Base-by-base conservation (phyloP, 208 protist genomes). In the Crithidia sp. region DNA sequence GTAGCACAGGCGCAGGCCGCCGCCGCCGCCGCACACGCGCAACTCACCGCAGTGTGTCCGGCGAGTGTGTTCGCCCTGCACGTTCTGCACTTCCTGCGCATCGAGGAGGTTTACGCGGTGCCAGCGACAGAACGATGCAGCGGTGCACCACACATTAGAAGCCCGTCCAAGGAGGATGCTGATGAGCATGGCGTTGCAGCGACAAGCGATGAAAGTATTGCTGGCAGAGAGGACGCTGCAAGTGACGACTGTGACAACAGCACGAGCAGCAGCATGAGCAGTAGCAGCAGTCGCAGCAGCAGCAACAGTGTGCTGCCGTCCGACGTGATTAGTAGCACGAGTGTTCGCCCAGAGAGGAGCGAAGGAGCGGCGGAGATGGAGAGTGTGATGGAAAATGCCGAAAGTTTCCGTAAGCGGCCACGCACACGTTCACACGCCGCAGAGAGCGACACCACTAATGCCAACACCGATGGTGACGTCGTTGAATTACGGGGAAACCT, bases 31-130 rank as follows among this genome's bases (percentile, higher is more conserved):
- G 36, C 9, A 2, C 66, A 74, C 17, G 36, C 53, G 54, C 45
- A 59, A 44, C 52, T 77, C 36, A 37, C 43, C 3, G 50, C 6
- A 37, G 39, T 6, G 36, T 74, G 63, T n/a, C 82, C 77, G 2
- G 65, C 55, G 9, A 79, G 74, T 55, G 36, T 87, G 45, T 89
- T 73, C 73, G 81, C 82, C 7, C 71, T 87, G 9, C 62, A 84
- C 45, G 79, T 83, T 9, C 71, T 89, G 10, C 77, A 89, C 60
- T 89, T 86, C 41, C 52, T 89, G 3, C 57, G 79, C n/a, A 40
- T 89, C 4, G 80, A 86, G 53, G 81, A 89, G 60, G 63, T 89
- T 4, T 87, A 73, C 59, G 57, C 55, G 49, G 56, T 71, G 4
- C 53, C 72, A 7, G 37, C 9, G 28, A 10, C 39, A 43, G 39